Evolutionary conservation across 768 basidiomycete species (phyloP).

Genomic region (Leccinum subgranulosum): DNA sequence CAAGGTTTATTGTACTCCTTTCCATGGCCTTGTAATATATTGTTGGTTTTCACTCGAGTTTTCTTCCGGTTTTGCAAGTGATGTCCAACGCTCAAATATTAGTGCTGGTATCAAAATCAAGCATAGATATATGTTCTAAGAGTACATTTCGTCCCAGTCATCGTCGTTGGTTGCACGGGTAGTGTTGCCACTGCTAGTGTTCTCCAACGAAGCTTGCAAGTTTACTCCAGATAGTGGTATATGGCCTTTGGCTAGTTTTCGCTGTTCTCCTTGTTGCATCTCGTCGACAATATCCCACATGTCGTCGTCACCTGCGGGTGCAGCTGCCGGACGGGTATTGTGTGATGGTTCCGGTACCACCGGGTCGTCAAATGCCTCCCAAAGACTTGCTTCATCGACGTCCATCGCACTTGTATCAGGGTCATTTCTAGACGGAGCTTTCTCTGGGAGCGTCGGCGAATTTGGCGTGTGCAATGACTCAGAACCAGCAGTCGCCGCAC

Average conservation of each 20-base stretch:
- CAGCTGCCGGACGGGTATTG: background rate
- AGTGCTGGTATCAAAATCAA: background rate
- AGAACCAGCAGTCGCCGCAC: conserved; percentile 7
- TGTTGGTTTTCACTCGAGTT: background rate
- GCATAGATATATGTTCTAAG: conserved; percentile 21
- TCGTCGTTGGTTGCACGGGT: conserved; percentile 41
- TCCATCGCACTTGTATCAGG: conserved; percentile 18
- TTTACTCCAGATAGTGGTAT: conserved; percentile 26
- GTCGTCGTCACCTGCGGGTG: conserved; percentile 43
- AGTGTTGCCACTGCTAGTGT: conserved; percentile 4
- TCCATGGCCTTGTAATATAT: background rate
- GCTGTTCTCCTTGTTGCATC: conserved; percentile 36
- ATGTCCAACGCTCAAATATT: background rate
- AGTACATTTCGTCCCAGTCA: conserved; percentile 68
- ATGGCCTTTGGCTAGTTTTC: conserved; percentile 5
- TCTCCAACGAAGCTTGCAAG: conserved; percentile 12
- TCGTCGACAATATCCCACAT: conserved; percentile 50
- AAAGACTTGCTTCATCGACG: conserved; percentile 40
- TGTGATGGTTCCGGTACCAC: conserved; percentile 2
- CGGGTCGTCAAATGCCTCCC: conserved; percentile 27
- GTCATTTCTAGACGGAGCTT: conserved; percentile 5
- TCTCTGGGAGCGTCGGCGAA: conserved; percentile 5
- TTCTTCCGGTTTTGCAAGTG: background rate
- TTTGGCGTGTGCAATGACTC: background rate
- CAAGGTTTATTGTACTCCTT: background rate